Evolutionary conservation across 2,329 filamentous ascomycete genomes (phyloP).

Genomic region (Penicillium glabrum): DNA sequence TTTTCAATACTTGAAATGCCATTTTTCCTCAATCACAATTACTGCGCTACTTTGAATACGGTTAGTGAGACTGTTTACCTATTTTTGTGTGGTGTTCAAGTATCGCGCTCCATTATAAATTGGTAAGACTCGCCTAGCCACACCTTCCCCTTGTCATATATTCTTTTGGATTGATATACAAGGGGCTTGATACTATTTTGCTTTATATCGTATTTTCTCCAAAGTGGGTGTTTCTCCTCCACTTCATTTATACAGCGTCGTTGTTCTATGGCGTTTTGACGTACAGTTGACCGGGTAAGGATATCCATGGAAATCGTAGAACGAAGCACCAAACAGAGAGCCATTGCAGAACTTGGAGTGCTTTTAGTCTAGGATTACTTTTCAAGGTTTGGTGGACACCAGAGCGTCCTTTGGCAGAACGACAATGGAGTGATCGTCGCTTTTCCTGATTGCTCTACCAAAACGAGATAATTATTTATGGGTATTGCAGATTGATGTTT

Average conservation of each 20-base stretch:
- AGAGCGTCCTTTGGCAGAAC: slow-evolving; percentile 8
- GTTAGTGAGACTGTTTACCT: too few species aligned
- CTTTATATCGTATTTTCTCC: slow-evolving; percentile 7
- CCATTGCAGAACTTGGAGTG: slow-evolving; percentile 29
- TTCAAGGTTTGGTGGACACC: slow-evolving; percentile 29
- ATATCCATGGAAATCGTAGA: slow-evolving; percentile 38
- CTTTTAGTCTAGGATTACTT: too few species aligned
- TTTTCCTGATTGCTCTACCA: too few species aligned
- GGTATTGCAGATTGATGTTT: too few species aligned
- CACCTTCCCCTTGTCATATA: neutral
- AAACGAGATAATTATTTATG: too few species aligned
- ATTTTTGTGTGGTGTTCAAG: too few species aligned
- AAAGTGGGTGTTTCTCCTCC: slow-evolving; percentile 11
- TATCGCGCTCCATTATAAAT: too few species aligned
- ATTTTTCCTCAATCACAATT: too few species aligned
- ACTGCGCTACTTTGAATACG: too few species aligned
- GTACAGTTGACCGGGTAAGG: slow-evolving; percentile 37
- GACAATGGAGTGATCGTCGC: too few species aligned
- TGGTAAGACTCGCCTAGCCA: neutral
- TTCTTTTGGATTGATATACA: neutral
- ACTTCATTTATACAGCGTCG: slow-evolving; percentile 21
- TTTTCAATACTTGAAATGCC: too few species aligned
- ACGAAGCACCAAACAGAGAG: slow-evolving; percentile 29
- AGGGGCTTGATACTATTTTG: too few species aligned
- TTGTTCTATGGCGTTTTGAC: slow-evolving; percentile 39